Conservation (phyloP, 2,329 filamentous ascomycete species). For the Nemania sp. region DNA sequence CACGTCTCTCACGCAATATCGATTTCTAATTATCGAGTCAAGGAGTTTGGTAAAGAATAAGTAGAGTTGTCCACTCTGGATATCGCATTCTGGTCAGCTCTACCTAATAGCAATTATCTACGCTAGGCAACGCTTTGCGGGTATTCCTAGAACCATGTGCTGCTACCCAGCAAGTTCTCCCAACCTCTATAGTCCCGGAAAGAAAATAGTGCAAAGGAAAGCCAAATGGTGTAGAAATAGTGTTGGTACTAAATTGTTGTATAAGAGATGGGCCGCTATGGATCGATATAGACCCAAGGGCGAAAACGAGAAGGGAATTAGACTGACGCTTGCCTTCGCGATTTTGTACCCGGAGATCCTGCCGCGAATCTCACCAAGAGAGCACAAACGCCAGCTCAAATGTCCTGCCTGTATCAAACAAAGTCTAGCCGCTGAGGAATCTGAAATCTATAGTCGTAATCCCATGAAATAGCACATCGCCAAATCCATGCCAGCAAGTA, state of each 20-base stretch:
- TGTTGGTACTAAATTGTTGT: background rate
- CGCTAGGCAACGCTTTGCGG: no score
- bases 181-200: background rate
- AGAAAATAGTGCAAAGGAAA: no score
- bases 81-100: slow-evolving; percentile 15
- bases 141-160: no score
- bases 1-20: no score
- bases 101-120: slow-evolving; percentile 3
- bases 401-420: slow-evolving; percentile 31
- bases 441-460: slow-evolving; percentile 38
- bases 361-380: slow-evolving; percentile 24
- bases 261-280: background rate
- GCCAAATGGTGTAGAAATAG: no score
- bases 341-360: slow-evolving; percentile 25
- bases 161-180: no score
- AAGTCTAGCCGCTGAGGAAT: slow-evolving; percentile 38
- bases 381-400: slow-evolving; percentile 22
- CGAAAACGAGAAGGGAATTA: slow-evolving; percentile 13
- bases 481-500: slow-evolving; percentile 22
- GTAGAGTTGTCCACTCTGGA: slow-evolving; percentile 17
- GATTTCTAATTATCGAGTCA: no score
- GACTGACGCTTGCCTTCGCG: slow-evolving; percentile 22
- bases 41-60: no score
- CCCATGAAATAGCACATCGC: slow-evolving; percentile 19
- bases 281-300: background rate